Base-by-base conservation (phyloP, 768 basidiomycete species). In the Gyrodon lividus region DNA sequence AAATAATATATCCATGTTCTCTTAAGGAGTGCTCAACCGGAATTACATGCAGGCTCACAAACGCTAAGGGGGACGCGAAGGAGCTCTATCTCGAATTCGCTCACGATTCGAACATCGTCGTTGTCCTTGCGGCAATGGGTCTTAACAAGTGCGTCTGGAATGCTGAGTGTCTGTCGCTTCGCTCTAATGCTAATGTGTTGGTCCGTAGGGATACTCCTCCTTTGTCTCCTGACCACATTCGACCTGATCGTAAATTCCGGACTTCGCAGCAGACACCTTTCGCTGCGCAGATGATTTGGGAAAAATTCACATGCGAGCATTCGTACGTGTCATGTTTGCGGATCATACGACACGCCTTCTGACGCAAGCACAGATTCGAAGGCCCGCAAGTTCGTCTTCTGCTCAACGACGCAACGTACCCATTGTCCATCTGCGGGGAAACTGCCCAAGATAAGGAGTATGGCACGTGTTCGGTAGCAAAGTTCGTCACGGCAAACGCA, bases 231-330 rank as follows among this genome's bases (percentile, higher is more conserved):
- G 46, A 31, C 6, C 70, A 43, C 66, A 43, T 71, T 69, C 46
- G 63, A 60, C 22, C 51, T 47, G 43, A 49, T 41, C 63, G 73
- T 33, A 66, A 65, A 24, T 72, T 63, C 59, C 55, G 64, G 43
- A 71, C 70, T 23, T 64, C n/a, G n/a, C n/a, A n/a, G n/a, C n/a
- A n/a, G 68, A 12, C n/a, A 46, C 71, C 72, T 31, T 74, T 74
- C 57, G 70, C 55, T 26, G 73, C 71, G 34, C 66, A 67, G 55
- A 71, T 73, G n/a, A n/a, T n/a, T n/a, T n/a, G n/a, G n/a, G n/a
- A 73, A 60, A 62, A 60, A 55, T 72, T 70, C 59, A 52, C 58
- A n/a, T 73, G n/a, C n/a, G n/a, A n/a, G n/a, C n/a, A 70, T 60
- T 68, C 62, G 63, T 63, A 40, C 42, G 56, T 57, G 16, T 34